phyloP scores from a whole-genome alignment of 73 alveolate genomes.

The Breviolum minutum region DNA sequence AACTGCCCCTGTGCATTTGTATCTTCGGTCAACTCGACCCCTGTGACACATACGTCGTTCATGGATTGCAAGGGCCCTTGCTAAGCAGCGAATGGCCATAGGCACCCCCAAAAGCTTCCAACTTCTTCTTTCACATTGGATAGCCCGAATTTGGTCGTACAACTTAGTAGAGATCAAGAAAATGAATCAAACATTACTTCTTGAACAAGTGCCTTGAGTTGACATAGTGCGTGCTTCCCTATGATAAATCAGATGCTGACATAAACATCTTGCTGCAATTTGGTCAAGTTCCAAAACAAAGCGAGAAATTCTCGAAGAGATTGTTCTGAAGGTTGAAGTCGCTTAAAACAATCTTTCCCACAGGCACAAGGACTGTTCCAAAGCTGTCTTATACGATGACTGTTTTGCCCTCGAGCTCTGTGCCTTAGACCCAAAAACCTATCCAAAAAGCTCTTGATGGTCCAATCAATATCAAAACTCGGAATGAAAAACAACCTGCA shows the following conservation, averaged over 20 bases:
- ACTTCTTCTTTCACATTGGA: background rate
- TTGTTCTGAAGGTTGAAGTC: background rate
- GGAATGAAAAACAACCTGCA: background rate
- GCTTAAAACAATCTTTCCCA: background rate
- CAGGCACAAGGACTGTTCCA: background rate
- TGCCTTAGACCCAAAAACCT: background rate
- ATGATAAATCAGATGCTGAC: background rate
- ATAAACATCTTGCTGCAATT: constrained; percentile 30
- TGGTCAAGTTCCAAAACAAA: background rate
- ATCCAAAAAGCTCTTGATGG: background rate
- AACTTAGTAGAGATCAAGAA: background rate
- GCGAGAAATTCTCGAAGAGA: background rate
- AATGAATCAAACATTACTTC: background rate
- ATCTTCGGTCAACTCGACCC: constrained; percentile 19
- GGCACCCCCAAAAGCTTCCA: constrained; percentile 30
- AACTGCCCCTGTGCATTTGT: background rate
- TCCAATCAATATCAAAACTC: background rate
- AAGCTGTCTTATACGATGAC: background rate
- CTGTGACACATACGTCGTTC: background rate
- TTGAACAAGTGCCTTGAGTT: no score
- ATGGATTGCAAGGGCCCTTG: background rate
- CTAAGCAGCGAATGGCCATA: background rate
- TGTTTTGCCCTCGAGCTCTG: background rate
- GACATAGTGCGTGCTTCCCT: background rate
- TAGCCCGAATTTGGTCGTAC: background rate